Conservation (phyloP, 2,329 filamentous ascomycete species). For the Zymoseptoria pseudotritici region DNA sequence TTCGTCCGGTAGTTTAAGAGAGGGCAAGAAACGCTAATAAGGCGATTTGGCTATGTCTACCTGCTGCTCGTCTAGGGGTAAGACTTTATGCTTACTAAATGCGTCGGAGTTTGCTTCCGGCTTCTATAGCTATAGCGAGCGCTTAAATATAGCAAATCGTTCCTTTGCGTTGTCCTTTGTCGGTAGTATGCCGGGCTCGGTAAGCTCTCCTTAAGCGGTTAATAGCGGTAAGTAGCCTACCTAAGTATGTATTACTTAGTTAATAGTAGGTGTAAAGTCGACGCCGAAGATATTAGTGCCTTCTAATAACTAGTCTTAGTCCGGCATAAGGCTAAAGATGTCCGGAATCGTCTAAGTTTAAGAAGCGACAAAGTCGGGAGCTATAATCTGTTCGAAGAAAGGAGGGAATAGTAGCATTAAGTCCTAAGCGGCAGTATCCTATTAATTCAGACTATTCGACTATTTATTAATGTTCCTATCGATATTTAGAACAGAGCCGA, state of each 20-base stretch:
- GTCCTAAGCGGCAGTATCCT: constrained; percentile 1
- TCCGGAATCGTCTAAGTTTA: constrained; percentile 6
- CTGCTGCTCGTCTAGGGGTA: constrained; percentile 23
- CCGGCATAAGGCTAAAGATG: constrained; percentile 12
- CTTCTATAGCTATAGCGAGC: constrained; percentile 22
- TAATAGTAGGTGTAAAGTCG: constrained; percentile 16
- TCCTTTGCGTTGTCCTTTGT: constrained; percentile 3
- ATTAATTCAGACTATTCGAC: neutral
- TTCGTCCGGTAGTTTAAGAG: constrained; percentile 20
- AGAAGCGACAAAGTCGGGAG: constrained; percentile 10
- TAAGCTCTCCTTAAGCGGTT: neutral
- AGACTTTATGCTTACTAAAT: constrained; percentile 25
- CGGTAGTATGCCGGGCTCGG: neutral
- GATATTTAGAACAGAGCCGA: too few species aligned
- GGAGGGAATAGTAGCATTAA: constrained; percentile 8
- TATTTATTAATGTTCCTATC: too few species aligned
- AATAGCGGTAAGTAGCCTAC: neutral
- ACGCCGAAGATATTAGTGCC: constrained; percentile 12
- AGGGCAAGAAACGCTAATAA: constrained; percentile 22
- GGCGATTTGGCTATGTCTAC: constrained; percentile 26
- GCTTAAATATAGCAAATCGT: constrained; percentile 11
- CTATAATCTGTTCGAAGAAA: constrained; percentile 20
- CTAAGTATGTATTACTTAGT: constrained; percentile 8
- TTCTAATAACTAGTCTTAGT: constrained; percentile 12
- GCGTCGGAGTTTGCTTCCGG: constrained; percentile 25